phyloP scores from a whole-genome alignment of 768 basidiomycete species.

The Crassisporium funariophilum region DNA sequence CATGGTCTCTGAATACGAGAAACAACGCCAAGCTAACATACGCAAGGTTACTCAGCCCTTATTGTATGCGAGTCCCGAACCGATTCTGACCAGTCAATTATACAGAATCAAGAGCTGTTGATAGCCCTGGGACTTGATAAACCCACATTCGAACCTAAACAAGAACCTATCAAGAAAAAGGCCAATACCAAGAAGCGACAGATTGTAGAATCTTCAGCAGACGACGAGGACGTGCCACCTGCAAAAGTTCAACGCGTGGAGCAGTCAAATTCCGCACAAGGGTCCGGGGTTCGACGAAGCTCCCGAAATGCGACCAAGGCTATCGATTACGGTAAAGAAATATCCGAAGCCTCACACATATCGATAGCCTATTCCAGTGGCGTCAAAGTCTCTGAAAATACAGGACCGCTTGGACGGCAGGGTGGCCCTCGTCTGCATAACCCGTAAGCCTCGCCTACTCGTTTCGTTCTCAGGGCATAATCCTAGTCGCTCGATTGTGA shows the following conservation, averaged over 20 bases:
- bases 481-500: neutral
- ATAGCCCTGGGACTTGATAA: conserved; percentile 45
- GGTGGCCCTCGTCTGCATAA: conserved; percentile 40
- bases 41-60: conserved; percentile 24
- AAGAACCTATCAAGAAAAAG: conserved; percentile 33
- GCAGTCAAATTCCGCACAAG: conserved; percentile 12
- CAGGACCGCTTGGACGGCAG: conserved; percentile 39
- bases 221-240: conserved; percentile 15
- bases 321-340: conserved; percentile 56
- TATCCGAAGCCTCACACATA: conserved; percentile 30
- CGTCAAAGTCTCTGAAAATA: conserved; percentile 36
- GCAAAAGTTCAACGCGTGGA: conserved; percentile 36
- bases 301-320: conserved; percentile 61
- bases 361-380: conserved; percentile 42
- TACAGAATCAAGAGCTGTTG: conserved; percentile 47
- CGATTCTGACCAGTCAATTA: neutral
- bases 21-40: conserved; percentile 20
- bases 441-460: conserved; percentile 49
- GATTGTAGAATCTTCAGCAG: conserved; percentile 13
- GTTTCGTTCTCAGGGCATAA: neutral
- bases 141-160: conserved; percentile 51
- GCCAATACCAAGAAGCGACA: conserved; percentile 45
- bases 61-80: conserved; percentile 14
- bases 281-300: conserved; percentile 58
- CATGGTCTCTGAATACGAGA: conserved; percentile 34